These are phyloP conservation scores for Pseudohyphozyma bogoriensis DNA, from an alignment of 768 basidiomycete species.

Conservation along the genomic window DNA sequence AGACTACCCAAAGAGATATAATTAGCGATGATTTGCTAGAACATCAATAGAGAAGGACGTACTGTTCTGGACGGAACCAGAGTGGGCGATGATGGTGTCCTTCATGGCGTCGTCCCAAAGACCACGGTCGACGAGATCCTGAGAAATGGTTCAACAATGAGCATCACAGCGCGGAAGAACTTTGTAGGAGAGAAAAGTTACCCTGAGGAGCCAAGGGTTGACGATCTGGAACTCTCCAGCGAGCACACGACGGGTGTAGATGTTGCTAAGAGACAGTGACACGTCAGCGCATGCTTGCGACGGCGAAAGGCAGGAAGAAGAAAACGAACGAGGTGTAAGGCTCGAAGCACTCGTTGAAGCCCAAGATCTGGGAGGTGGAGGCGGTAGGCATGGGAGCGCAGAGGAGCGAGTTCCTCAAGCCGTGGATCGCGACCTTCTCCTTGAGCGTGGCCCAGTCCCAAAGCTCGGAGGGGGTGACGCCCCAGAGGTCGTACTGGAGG, in stretches of 20 bases:
- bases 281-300: background rate
- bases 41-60: background rate
- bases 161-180: too few species aligned
- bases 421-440: slow-evolving; percentile 67
- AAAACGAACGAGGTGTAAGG: slow-evolving; percentile 75
- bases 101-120: slow-evolving; percentile 99
- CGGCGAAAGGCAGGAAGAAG: background rate
- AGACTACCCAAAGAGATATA: slow-evolving; percentile 59
- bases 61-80: slow-evolving; percentile 46
- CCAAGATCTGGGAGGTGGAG: slow-evolving; percentile 94
- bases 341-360: slow-evolving; percentile 98
- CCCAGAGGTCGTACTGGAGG: slow-evolving; percentile 94
- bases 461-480: slow-evolving; percentile 69
- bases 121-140: slow-evolving; percentile 86
- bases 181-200: too few species aligned
- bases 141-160: too few species aligned
- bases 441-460: slow-evolving; percentile 93
- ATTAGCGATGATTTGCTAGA: background rate
- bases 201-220: slow-evolving; percentile 97
- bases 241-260: slow-evolving; percentile 97
- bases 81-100: slow-evolving; percentile 96
- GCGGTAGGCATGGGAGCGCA: slow-evolving; percentile 99
- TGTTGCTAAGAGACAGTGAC: slow-evolving; percentile 55
- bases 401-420: slow-evolving; percentile 80
- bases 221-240: slow-evolving; percentile 99